These are phyloP conservation scores for Dillenia turbinata DNA, from an alignment of 164 flowering plant species.

Conservation along the genomic window DNA sequence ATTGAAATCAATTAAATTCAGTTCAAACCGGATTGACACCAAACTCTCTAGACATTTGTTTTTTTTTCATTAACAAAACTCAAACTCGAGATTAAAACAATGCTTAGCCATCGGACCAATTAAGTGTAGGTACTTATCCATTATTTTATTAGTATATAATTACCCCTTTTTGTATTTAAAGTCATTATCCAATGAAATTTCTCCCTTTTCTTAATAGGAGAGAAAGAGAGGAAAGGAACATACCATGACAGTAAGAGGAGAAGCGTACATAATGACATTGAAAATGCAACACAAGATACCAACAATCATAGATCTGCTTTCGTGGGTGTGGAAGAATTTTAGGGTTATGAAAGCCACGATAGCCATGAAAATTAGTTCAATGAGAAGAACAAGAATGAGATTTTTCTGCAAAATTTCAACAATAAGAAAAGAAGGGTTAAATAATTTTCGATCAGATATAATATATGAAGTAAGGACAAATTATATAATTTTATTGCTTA, in stretches of 20 bases:
- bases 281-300: slow-evolving; percentile 50
- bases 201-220: too few species aligned
- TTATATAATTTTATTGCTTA: slow-evolving; percentile 6
- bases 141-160: too few species aligned
- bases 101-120: too few species aligned
- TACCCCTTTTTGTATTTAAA: too few species aligned
- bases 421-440: background rate
- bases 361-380: slow-evolving; percentile 25
- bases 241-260: slow-evolving; percentile 59
- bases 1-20: too few species aligned
- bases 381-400: slow-evolving; percentile 2
- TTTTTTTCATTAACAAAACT: too few species aligned
- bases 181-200: background rate
- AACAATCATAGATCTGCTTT: slow-evolving; percentile 34
- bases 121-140: too few species aligned
- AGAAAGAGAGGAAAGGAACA: background rate
- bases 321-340: slow-evolving; percentile 15
- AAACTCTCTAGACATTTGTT: too few species aligned
- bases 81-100: too few species aligned
- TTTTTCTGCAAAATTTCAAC: slow-evolving; percentile 23
- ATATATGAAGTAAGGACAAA: background rate
- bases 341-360: slow-evolving; percentile 22
- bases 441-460: background rate
- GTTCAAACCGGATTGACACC: too few species aligned
- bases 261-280: slow-evolving; percentile 53